Conservation (phyloP, 140 eudicot genomes). For the Senecio squalidus region DNA sequence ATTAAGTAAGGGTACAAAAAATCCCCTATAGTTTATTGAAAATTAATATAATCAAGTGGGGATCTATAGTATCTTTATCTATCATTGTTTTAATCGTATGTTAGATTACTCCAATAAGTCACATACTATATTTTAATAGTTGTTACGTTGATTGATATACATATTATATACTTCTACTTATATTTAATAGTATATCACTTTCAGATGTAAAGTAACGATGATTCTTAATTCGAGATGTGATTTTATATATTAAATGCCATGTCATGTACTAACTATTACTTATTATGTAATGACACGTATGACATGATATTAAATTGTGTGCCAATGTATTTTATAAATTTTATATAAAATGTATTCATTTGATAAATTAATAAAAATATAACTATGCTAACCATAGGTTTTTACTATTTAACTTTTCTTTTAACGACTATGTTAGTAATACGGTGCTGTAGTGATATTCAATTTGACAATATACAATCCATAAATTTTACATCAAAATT, state of each 20-base stretch:
- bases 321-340: neutral
- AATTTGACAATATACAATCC: too few relatives aligned
- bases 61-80: neutral
- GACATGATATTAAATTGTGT: slow-evolving; percentile 11
- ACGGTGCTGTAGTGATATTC: too few relatives aligned
- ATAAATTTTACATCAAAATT: too few relatives aligned
- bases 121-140: slow-evolving; percentile 17
- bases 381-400: too few relatives aligned
- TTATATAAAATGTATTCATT: neutral
- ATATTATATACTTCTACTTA: slow-evolving; percentile 7
- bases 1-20: neutral
- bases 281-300: slow-evolving; percentile 22
- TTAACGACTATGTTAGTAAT: too few relatives aligned
- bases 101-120: slow-evolving; percentile 26
- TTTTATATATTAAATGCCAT: neutral
- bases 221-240: slow-evolving; percentile 6
- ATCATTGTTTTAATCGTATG: slow-evolving; percentile 29
- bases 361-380: too few relatives aligned
- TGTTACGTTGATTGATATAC: slow-evolving; percentile 20
- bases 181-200: slow-evolving; percentile 2
- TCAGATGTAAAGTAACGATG: slow-evolving; percentile 21
- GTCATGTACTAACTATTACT: slow-evolving; percentile 7
- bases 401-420: too few relatives aligned
- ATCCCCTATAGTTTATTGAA: too few relatives aligned
- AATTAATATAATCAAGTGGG: slow-evolving; percentile 3